These are phyloP conservation scores for Aspergillus ochraceus DNA, from an alignment of 2,329 filamentous ascomycete species.

Conservation along the genomic window DNA sequence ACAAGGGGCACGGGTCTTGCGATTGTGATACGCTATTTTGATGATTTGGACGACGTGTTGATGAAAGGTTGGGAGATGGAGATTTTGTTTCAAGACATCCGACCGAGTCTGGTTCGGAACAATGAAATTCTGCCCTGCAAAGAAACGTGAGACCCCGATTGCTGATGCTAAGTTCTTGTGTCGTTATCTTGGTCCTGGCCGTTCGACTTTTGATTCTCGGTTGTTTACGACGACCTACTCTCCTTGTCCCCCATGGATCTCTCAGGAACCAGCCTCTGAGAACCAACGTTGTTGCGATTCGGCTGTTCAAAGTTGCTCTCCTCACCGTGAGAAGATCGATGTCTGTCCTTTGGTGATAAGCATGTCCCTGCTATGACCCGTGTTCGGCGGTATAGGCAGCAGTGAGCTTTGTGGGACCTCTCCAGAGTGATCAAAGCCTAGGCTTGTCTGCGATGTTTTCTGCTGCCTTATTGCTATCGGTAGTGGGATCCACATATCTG, in stretches of 20 bases:
- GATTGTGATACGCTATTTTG: conserved; percentile 6
- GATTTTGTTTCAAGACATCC: conserved; percentile 9
- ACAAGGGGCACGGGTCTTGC: conserved; percentile 60
- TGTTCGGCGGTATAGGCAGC: conserved; percentile 15
- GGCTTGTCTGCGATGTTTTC: conserved; percentile 68
- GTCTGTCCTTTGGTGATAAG: conserved; percentile 11
- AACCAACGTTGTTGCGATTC: background rate
- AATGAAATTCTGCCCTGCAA: conserved; percentile 8
- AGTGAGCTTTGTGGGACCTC: conserved; percentile 66
- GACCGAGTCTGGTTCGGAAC: conserved; percentile 8
- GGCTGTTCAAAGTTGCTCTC: conserved; percentile 8
- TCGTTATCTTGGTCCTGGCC: conserved; percentile 5
- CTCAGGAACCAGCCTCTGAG: background rate
- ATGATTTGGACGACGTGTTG: conserved; percentile 17
- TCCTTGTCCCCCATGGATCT: background rate
- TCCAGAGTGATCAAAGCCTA: conserved; percentile 92
- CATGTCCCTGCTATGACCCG: background rate
- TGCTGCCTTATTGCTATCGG: conserved; percentile 10
- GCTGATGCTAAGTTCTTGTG: conserved; percentile 11
- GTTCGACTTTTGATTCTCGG: conserved; percentile 17
- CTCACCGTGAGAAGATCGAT: conserved; percentile 7
- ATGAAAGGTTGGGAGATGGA: conserved; percentile 30
- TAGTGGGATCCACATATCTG: background rate
- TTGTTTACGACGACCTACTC: background rate
- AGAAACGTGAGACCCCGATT: conserved; percentile 11